Evolutionary conservation across 805 yeast genomes (phyloP), one percentile per base, ranked within the genome.

Genomic region (Ogataea thermomethanolica): DNA sequence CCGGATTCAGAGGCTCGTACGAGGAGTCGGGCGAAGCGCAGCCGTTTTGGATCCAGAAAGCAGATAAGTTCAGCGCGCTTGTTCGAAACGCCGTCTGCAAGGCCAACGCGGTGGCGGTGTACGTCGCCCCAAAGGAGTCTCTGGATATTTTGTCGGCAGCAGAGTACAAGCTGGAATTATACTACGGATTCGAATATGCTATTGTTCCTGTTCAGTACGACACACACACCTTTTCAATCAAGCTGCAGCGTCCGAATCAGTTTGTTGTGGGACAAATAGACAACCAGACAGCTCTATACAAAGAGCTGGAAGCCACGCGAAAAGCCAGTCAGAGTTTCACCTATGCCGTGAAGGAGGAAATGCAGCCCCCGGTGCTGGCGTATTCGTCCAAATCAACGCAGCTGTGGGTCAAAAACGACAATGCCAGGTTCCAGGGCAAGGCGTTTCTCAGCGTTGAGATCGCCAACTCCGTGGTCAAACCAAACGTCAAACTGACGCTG

Each of bases 321-420:
- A 43, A 44, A 11, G 44, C 54, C 9, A 47, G 62, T 1, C 57
- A 70, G 1, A 44, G 69, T 0, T 44, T 69, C 9, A 58, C 64
- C 9, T 67, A 56, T 30, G 49, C 62, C 1, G 51, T 69, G 2
- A 64, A 62, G 40, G 58, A 56, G 3, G 49, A 54, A 0, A 50
- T 56, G 31, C 37, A 51, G 2, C 33, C 45, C 1, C 81, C 84
- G 0, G 49, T 49, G 9, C 53, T 77, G 8, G 41, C 68, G 1
- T 56, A 58, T 14, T 54, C 56, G 36, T 63, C 68, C 21, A 39
- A 53, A 0, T 50, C 54, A 5, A 64, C 64, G 44, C 81, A 81
- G 41, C 43, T 77, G 29, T 82, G 88, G 88, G 52, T 62, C 5
- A 70, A 74, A 41, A 37, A 48, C 13, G 78, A 74, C 35, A 54